Evolutionary conservation across 768 basidiomycete genomes (phyloP).

Genomic region (Podaxis sp.): DNA sequence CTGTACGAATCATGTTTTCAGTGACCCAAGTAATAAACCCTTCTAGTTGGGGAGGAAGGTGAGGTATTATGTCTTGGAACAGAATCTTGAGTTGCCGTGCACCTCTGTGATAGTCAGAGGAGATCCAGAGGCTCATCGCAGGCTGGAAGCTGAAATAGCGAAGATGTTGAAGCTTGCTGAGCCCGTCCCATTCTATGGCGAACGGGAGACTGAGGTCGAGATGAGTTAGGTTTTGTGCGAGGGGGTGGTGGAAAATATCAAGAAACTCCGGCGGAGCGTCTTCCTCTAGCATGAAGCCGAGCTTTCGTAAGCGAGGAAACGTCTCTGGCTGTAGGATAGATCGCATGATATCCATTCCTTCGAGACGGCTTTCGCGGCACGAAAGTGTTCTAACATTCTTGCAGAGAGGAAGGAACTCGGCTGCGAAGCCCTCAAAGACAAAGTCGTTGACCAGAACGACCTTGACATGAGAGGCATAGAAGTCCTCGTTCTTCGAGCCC

Average conservation of each 20-base stretch:
- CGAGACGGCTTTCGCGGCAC: neutral
- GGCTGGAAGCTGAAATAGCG: neutral
- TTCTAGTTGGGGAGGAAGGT: too few relatives aligned
- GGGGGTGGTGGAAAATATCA: neutral
- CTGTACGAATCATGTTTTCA: neutral
- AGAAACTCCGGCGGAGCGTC: neutral
- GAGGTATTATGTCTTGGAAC: neutral
- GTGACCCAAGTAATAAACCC: too few relatives aligned
- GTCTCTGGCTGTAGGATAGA: neutral
- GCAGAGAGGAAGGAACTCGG: neutral
- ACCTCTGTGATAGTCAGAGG: neutral
- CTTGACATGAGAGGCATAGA: neutral
- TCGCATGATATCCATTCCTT: neutral
- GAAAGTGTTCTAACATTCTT: neutral
- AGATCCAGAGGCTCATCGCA: neutral
- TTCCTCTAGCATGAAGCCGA: neutral
- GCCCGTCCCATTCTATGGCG: neutral
- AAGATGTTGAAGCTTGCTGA: neutral
- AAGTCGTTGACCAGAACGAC: neutral
- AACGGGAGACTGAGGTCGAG: neutral
- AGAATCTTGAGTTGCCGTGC: neutral
- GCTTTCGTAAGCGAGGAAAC: neutral
- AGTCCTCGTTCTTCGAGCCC: neutral
- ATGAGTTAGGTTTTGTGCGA: neutral
- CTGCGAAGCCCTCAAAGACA: neutral